Base-by-base conservation (phyloP, 371 early-diverging fungal species). In the Mucor racemosus region DNA sequence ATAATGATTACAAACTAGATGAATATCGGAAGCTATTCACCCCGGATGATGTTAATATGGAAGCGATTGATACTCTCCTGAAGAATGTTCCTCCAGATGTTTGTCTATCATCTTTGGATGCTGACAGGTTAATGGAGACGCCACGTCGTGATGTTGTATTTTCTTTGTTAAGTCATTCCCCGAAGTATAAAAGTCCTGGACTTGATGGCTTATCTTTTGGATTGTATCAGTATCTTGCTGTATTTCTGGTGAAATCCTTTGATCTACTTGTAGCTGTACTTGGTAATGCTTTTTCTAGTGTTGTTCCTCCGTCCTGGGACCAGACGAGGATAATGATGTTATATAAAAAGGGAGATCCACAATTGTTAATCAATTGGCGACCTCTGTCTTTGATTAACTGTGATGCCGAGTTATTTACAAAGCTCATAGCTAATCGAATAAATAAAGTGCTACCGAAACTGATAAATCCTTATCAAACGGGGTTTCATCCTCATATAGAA, bases 361-460 rank as follows among this genome's bases (percentile, higher is more conserved):
- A 38, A 19, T 40, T 42, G 5, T 36, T 77, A 5, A 17, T 44
- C 0, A 77, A 74, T 36, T 74, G 71, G 66, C 38, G 75, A 1
- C 78, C 75, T 13, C 62, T 77, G 0, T 64, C 71, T 0, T 66
- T 73, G 9, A 74, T 74, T 13, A 74, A 77, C 58, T 41, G 62
- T 6, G 77, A 77, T 48, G 72, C 69, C 21, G 74, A 74, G 48
- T 3, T 72, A 0, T 74, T 72, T 56, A 72, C 69, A 0, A 66
- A 70, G 11, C n/a, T 69, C 8, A 50, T 74, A 11, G 55, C 72
- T 0, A 66, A 57, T 31, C 55, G 71, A 0, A 39, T 75, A 11
- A 66, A 66, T 19, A 1, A 11, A 7, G n/a, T 66, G 0, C 15
- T 66, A 3, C 55, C 55, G 0, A 4, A 13, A 0, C 19, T 61